Evolutionary conservation across 176 grass and related monocot species (phyloP).

Genomic region (Phyllostachys edulis): DNA sequence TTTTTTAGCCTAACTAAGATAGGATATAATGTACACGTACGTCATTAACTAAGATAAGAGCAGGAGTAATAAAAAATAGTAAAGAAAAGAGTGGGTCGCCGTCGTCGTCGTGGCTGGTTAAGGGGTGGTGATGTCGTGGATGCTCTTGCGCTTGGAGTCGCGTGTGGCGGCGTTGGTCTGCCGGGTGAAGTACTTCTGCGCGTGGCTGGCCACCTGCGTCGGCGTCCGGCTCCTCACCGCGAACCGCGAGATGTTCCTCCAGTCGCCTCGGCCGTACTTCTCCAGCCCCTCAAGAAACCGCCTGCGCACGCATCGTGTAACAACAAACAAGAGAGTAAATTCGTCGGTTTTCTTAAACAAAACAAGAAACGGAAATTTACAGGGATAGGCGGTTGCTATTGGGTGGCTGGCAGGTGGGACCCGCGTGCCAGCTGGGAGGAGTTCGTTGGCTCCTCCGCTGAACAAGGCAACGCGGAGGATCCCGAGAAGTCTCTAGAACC

Average conservation of each 20-base stretch:
- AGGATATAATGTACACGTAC: conserved; percentile 31
- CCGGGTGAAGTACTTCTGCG: conserved; percentile 89
- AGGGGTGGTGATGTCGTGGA: conserved; percentile 87
- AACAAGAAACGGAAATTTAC: not conserved
- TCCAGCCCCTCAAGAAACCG: conserved; percentile 78
- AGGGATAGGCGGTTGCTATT: not conserved
- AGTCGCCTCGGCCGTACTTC: conserved; percentile 87
- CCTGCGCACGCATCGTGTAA: conserved; percentile 32
- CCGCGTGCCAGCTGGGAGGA: conserved; percentile 27
- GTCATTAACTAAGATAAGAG: not conserved
- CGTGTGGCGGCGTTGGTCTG: conserved; percentile 48
- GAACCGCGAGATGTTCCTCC: conserved; percentile 94
- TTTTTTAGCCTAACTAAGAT: not conserved
- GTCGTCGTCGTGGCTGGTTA: conserved; percentile 30
- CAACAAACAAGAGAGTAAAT: not conserved
- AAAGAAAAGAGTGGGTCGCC: not conserved
- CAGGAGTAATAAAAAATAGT: not conserved
- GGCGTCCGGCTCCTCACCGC: conserved; percentile 77
- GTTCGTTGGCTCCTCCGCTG: conserved; percentile 3
- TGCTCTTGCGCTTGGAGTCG: conserved; percentile 92
- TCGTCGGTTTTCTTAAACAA: not conserved
- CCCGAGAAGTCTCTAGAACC: not conserved
- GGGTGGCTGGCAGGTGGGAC: not conserved
- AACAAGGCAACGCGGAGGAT: conserved; percentile 9
- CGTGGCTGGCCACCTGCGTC: conserved; percentile 95